Base-by-base conservation (phyloP, 2,329 filamentous ascomycete genomes). In the Penicillium brevicompactum region DNA sequence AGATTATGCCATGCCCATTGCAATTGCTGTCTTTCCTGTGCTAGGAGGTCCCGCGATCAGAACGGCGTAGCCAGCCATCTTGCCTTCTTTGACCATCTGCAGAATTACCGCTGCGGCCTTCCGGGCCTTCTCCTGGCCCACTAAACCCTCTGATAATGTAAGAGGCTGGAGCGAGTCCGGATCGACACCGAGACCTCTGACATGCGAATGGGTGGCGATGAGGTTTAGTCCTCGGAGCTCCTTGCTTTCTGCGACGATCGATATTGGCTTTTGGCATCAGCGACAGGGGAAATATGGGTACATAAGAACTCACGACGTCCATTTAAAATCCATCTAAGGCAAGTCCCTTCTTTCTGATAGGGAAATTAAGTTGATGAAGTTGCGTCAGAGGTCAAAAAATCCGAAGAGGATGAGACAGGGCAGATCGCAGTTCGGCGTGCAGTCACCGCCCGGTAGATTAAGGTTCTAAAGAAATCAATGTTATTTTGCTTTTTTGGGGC, bases 71-170 rank as follows among this genome's bases (percentile, higher is more conserved):
- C 94, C 94, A 56, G 94, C 94, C 78, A 99, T 97, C 82, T 97
- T 97, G 70, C 93, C 93, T 71, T 97, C 92, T 79, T 96, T 97
- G 68, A 96, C 95, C 94, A 99, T 99, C 80, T 96, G 92, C 58
- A 99, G 80, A 67, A 99, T 96, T 46, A 99, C 89, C 1, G 93
- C 94, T 2, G 94, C 94, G 10, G 94, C 94, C 78, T 97, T 97
- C 57, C 94, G 88, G 53, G 94, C 94, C 81, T 96, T 96, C 70
- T 95, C 88, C 78, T 99, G 94, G 44, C 94, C 94, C 8, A 99
- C 93, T 5, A 99, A 85, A 34, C 94, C 94, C 75, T 99, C 94
- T 13, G 93, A 96, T 46, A 89, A 84, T 30, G 84, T 77, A 57
- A 93, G 87, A 21, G 94, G 92, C 70, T 96, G 92, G 63, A 99